These are phyloP conservation scores for Cladosporium halotolerans DNA, from an alignment of 2,329 filamentous ascomycete genomes.

Conservation along the genomic window DNA sequence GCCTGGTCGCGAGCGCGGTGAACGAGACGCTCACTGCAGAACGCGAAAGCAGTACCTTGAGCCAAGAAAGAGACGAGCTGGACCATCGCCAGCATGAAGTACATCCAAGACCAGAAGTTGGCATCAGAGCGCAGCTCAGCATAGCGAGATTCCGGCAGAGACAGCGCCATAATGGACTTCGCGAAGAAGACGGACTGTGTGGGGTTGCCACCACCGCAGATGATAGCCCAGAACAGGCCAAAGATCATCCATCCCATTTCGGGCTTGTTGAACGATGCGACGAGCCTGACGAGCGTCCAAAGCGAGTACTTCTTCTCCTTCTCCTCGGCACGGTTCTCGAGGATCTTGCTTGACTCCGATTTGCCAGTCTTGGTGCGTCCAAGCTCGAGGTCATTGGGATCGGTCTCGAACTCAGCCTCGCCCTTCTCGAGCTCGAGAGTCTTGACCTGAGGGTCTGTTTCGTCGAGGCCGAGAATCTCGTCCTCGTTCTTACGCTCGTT, in stretches of 20 bases:
- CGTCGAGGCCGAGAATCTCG: constrained; percentile 26
- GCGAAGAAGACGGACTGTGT: constrained; percentile 76
- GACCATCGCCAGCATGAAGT: constrained; percentile 71
- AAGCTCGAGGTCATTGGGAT: constrained; percentile 59
- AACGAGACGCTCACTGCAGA: constrained; percentile 79
- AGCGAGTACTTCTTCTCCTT: constrained; percentile 57
- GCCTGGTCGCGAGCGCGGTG: constrained; percentile 75
- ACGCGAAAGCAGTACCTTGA: constrained; percentile 72
- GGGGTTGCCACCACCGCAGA: constrained; percentile 77
- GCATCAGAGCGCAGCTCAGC: constrained; percentile 60
- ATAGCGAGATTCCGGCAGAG: constrained; percentile 45
- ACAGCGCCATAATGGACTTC: constrained; percentile 72
- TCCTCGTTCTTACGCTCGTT: constrained; percentile 53
- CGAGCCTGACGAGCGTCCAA: constrained; percentile 71
- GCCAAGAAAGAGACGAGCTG: constrained; percentile 62
- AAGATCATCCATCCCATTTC: constrained; percentile 68
- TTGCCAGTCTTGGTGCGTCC: constrained; percentile 47
- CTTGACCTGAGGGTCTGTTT: constrained; percentile 23
- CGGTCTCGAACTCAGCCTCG: constrained; percentile 34
- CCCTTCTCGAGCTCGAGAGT: constrained; percentile 27
- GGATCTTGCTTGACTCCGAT: constrained; percentile 62
- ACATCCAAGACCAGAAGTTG: constrained; percentile 87
- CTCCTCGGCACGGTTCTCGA: constrained; percentile 51
- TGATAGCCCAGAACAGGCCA: constrained; percentile 66
- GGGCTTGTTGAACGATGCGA: constrained; percentile 68